Conservation (phyloP, 352 stramenopile genomes). For the Phytophthora cajani region DNA sequence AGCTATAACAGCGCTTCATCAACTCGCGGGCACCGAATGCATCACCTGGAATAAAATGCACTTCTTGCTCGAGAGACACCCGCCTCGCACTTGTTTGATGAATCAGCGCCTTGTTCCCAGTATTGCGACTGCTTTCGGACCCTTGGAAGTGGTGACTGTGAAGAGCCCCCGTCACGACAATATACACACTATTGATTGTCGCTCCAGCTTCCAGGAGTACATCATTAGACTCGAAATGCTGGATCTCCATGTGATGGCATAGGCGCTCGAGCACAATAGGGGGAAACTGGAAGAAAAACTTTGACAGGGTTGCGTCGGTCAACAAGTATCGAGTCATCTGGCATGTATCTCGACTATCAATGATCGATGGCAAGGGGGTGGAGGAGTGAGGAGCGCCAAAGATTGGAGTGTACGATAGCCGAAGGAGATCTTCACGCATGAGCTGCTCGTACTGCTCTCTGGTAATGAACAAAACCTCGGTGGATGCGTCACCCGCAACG, state of each 20-base stretch:
- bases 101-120: conserved; percentile 2
- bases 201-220: conserved; percentile 32
- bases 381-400: conserved; percentile 10
- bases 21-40: conserved; percentile 46
- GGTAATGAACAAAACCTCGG: conserved; percentile 57
- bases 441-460: conserved; percentile 42
- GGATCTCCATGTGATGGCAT: conserved; percentile 50
- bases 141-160: conserved; percentile 24
- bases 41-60: conserved; percentile 43
- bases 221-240: conserved; percentile 23
- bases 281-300: conserved; percentile 63
- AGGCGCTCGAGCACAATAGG: conserved; percentile 61
- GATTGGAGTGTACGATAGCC: conserved; percentile 46
- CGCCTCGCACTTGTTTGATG: conserved; percentile 18
- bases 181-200: conserved; percentile 30
- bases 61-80: background rate
- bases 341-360: conserved; percentile 31
- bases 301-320: conserved; percentile 39
- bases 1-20: conserved; percentile 7
- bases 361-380: conserved; percentile 1
- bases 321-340: conserved; percentile 42
- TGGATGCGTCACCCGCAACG: conserved; percentile 45
- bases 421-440: conserved; percentile 48
- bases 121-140: background rate
- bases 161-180: conserved; percentile 48